Conservation (phyloP, 2,329 filamentous ascomycete species). For the Fusarium sp. region DNA sequence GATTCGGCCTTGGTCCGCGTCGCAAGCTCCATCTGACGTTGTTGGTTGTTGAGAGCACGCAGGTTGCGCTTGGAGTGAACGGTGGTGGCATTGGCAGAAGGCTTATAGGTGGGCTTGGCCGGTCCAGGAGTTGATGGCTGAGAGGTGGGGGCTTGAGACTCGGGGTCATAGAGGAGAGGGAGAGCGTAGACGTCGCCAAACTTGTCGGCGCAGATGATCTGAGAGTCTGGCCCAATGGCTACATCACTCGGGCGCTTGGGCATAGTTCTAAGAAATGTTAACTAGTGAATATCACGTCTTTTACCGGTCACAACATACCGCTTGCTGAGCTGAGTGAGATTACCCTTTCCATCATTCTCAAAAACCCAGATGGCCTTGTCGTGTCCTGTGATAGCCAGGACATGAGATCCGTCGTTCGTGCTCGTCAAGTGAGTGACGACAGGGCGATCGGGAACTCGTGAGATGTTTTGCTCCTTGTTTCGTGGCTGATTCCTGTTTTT, state of each 20-base stretch:
- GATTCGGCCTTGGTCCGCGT: slow-evolving; percentile 42
- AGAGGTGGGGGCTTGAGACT: slow-evolving; percentile 24
- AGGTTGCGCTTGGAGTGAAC: slow-evolving; percentile 75
- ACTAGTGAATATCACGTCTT: slow-evolving; percentile 14
- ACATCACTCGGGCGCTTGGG: slow-evolving; percentile 89
- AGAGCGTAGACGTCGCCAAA: slow-evolving; percentile 96
- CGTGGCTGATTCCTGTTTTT: slow-evolving; percentile 45
- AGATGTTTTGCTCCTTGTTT: slow-evolving; percentile 40
- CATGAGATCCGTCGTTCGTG: slow-evolving; percentile 73
- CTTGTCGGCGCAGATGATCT: slow-evolving; percentile 89
- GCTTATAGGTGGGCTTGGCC: slow-evolving; percentile 54
- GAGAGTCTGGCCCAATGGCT: slow-evolving; percentile 75
- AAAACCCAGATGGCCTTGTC: slow-evolving; percentile 94
- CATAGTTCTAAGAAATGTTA: slow-evolving; percentile 72
- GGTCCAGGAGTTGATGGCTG: slow-evolving; percentile 28
- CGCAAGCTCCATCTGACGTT: slow-evolving; percentile 56
- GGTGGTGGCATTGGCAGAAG: slow-evolving; percentile 68
- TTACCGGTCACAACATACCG: slow-evolving; percentile 62
- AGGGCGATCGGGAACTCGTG: slow-evolving; percentile 62
- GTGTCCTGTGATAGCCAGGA: slow-evolving; percentile 86
- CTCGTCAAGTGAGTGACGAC: slow-evolving; percentile 77
- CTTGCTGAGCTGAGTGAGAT: slow-evolving; percentile 75
- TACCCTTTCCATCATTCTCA: slow-evolving; percentile 70
- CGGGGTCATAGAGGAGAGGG: slow-evolving; percentile 65
- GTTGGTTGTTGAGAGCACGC: slow-evolving; percentile 70